A percentile compares a stretch with the other conserved stretches of the same genome.
phyloP scores from a whole-genome alignment of 164 flowering plant genomes.

The Berberis vulgaris region DNA sequence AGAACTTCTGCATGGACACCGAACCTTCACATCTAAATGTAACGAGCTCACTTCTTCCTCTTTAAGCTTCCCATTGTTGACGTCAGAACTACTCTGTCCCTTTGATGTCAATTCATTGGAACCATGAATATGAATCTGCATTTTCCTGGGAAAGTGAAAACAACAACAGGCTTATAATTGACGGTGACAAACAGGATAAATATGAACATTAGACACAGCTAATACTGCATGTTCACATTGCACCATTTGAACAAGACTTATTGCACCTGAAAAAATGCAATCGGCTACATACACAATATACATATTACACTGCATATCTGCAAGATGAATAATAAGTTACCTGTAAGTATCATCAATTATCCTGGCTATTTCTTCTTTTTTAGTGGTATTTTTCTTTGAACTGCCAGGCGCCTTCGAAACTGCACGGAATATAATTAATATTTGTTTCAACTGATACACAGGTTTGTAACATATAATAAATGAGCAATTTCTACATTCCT shows the following conservation, averaged over 20 bases:
- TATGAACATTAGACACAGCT: not conserved
- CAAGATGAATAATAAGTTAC: slow-evolving; percentile 20
- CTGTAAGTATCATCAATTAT: slow-evolving; percentile 90
- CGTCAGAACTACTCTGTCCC: slow-evolving; percentile 44
- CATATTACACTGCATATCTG: not conserved
- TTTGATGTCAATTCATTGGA: slow-evolving; percentile 80
- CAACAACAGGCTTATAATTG: not conserved
- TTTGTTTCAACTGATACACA: too few relatives aligned
- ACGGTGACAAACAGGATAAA: not conserved
- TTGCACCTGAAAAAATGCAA: not conserved
- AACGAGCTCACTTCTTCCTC: slow-evolving; percentile 54
- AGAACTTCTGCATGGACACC: slow-evolving; percentile 81
- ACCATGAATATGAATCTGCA: slow-evolving; percentile 53
- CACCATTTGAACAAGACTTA: not conserved
- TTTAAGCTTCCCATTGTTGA: slow-evolving; percentile 38
- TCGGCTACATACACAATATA: not conserved
- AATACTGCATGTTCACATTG: not conserved
- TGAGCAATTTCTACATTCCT: too few relatives aligned
- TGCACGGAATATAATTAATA: too few relatives aligned
- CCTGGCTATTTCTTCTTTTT: slow-evolving; percentile 74
- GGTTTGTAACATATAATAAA: too few relatives aligned
- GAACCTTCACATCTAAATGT: slow-evolving; percentile 47
- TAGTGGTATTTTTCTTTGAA: slow-evolving; percentile 44
- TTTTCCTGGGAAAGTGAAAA: slow-evolving; percentile 44
- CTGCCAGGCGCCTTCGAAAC: not conserved